These are phyloP conservation scores for Mortierella sp. DNA, from an alignment of 371 early-diverging fungal species.

Conservation along the genomic window DNA sequence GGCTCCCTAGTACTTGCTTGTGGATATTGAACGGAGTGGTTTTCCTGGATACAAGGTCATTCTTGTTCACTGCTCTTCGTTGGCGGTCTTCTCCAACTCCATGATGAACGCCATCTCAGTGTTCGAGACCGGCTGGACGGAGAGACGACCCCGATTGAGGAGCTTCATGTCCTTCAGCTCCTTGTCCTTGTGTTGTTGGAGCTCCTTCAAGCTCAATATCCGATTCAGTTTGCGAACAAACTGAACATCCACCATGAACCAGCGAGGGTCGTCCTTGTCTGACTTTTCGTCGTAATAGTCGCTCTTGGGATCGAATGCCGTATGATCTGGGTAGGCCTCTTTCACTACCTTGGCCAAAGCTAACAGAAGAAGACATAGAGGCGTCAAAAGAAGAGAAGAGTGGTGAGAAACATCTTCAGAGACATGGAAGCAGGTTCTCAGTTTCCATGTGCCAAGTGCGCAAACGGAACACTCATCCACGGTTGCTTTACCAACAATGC, in stretches of 20 bases:
- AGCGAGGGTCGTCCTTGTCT: constrained; percentile 64
- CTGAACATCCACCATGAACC: constrained; percentile 81
- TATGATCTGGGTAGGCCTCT: constrained; percentile 71
- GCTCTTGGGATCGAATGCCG: constrained; percentile 70
- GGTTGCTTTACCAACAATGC: constrained; percentile 65
- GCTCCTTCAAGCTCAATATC: constrained; percentile 66
- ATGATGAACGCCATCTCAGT: constrained; percentile 69
- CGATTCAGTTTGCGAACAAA: constrained; percentile 66
- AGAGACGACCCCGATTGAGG: constrained; percentile 71
- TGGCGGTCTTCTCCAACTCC: constrained; percentile 32
- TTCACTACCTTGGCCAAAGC: constrained; percentile 56
- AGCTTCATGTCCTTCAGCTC: constrained; percentile 67
- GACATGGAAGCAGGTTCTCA: too few species aligned
- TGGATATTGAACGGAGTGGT: neutral
- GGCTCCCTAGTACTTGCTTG: too few species aligned
- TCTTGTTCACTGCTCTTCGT: constrained; percentile 2
- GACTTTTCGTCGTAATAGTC: constrained; percentile 76
- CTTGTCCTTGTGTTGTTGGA: constrained; percentile 58
- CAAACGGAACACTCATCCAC: neutral
- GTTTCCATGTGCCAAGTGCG: neutral
- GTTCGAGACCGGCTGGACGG: constrained; percentile 71
- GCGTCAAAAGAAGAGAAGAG: neutral
- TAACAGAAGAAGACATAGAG: neutral
- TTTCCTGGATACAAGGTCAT: neutral
- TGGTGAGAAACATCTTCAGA: too few species aligned